Conservation (phyloP, 306 rosid species). For the Rosa persica region DNA sequence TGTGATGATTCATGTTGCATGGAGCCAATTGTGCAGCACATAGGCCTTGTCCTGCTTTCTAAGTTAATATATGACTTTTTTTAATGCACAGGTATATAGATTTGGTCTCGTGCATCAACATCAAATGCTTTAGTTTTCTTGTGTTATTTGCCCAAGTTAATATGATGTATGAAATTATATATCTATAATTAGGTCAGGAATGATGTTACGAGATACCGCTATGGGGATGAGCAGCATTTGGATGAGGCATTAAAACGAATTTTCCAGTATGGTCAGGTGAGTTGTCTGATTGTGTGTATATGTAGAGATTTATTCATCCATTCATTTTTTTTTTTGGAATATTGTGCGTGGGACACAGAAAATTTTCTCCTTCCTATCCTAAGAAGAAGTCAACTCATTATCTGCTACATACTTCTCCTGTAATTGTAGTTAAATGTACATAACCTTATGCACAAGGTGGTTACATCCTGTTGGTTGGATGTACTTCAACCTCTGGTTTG, state of each 20-base stretch:
- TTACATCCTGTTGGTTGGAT: background rate
- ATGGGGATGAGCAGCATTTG: conserved; percentile 98
- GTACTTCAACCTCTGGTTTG: background rate
- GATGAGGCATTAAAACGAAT: conserved; percentile 93
- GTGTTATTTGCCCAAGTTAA: conserved; percentile 1
- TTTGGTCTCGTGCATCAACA: background rate
- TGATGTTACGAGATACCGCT: conserved; percentile 85
- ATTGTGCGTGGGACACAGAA: background rate
- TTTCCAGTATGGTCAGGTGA: conserved; percentile 90
- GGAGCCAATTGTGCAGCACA: background rate
- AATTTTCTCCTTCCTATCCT: background rate
- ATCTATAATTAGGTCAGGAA: conserved; percentile 62
- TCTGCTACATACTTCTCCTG: background rate
- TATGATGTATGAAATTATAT: conserved; percentile 17
- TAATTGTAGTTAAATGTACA: background rate
- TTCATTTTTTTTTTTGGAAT: background rate
- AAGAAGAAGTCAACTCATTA: background rate
- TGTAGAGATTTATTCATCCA: background rate
- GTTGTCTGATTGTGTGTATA: conserved; percentile 19
- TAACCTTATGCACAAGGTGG: background rate
- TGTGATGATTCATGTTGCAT: background rate
- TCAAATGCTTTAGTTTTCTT: background rate
- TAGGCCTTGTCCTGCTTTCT: background rate
- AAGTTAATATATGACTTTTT: background rate
- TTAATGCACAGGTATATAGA: background rate